These are phyloP conservation scores for Neocucurbitaria cava DNA, from an alignment of 2,329 filamentous ascomycete genomes.

Conservation along the genomic window DNA sequence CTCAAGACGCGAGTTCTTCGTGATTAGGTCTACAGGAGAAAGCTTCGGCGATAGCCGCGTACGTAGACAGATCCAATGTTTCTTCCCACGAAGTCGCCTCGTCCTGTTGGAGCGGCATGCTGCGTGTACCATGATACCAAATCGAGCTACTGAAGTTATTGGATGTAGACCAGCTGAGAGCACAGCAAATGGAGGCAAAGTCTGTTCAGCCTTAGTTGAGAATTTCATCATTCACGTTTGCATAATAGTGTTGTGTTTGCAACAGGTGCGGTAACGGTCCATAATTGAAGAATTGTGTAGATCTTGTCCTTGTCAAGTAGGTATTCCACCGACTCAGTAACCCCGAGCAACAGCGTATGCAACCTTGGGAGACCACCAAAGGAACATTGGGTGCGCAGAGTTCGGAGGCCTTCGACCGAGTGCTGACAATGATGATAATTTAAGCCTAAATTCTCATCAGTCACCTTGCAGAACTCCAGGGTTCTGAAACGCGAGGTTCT, in stretches of 20 bases:
- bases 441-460: conserved; percentile 23
- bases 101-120: too few relatives aligned
- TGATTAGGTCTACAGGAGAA: too few relatives aligned
- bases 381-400: conserved; percentile 13
- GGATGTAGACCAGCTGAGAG: too few relatives aligned
- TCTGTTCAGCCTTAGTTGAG: neutral
- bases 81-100: too few relatives aligned
- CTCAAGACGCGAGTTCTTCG: too few relatives aligned
- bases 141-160: too few relatives aligned
- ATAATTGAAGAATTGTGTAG: neutral
- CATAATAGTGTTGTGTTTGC: neutral
- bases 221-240: neutral
- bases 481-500: conserved; percentile 37
- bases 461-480: conserved; percentile 35
- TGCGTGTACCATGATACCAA: too few relatives aligned
- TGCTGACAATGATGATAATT: conserved; percentile 20
- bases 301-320: neutral
- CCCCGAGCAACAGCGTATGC: conserved; percentile 2
- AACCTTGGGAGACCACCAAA: conserved; percentile 1
- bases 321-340: neutral
- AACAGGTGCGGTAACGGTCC: too few relatives aligned
- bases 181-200: neutral
- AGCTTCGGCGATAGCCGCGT: too few relatives aligned
- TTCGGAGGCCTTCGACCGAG: conserved; percentile 22
- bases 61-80: too few relatives aligned